phyloP scores from a whole-genome alignment of 176 grass and related monocot genomes.

The Pharus latifolius region DNA sequence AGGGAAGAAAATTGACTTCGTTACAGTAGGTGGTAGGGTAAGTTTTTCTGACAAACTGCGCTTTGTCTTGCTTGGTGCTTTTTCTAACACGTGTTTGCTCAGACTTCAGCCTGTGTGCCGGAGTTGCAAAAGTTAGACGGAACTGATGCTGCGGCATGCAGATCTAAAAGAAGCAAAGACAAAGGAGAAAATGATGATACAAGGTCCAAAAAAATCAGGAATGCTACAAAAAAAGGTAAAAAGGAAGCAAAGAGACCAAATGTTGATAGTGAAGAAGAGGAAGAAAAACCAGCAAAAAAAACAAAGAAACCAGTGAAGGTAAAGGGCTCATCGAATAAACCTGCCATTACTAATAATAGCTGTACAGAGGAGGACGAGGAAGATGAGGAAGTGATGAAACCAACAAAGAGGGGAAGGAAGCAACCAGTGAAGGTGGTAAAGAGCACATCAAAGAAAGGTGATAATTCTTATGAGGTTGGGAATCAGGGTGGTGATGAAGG shows the following conservation, averaged over 20 bases:
- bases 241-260: background rate
- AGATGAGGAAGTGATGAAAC: background rate
- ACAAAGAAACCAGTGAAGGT: background rate
- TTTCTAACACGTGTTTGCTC: background rate
- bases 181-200: background rate
- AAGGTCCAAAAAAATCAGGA: background rate
- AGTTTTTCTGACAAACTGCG: background rate
- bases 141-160: background rate
- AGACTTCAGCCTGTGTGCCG: constrained; percentile 28
- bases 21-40: constrained; percentile 29
- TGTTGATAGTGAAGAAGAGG: background rate
- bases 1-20: constrained; percentile 31
- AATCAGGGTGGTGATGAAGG: background rate
- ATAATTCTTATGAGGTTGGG: background rate
- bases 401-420: constrained; percentile 8
- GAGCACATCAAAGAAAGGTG: background rate
- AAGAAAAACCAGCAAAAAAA: background rate
- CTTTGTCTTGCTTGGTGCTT: background rate
- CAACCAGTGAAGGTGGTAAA: background rate
- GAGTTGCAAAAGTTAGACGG: constrained; percentile 23
- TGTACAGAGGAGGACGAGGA: background rate
- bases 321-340: background rate
- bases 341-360: background rate
- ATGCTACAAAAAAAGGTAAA: background rate
- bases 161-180: background rate